Conservation (phyloP, 768 basidiomycete genomes). For the Mycena filopes region DNA sequence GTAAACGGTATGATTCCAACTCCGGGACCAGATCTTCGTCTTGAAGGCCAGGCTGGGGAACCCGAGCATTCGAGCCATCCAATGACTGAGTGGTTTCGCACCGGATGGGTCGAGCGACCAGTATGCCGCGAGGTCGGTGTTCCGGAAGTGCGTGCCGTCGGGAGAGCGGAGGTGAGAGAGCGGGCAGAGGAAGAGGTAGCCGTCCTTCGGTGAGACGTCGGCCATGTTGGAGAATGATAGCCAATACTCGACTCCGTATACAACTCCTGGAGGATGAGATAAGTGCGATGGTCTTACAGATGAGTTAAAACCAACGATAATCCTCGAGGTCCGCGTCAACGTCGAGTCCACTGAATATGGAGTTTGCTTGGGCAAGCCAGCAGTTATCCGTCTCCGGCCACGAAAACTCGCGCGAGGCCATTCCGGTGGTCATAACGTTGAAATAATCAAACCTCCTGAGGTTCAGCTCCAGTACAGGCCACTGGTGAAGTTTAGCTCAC, state of each 20-base stretch:
- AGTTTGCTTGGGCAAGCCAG: slow-evolving; percentile 20
- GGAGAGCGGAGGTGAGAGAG: neutral
- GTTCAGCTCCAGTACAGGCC: neutral
- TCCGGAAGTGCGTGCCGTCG: neutral
- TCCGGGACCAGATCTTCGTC: slow-evolving; percentile 6
- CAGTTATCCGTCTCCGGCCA: neutral
- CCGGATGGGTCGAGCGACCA: slow-evolving; percentile 17
- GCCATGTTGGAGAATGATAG: slow-evolving; percentile 1
- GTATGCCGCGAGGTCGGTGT: slow-evolving; percentile 3
- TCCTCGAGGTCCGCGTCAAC: neutral
- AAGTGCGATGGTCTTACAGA: neutral
- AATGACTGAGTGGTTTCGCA: neutral
- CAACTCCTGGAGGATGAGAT: neutral
- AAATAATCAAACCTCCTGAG: neutral
- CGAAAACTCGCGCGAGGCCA: slow-evolving; percentile 1
- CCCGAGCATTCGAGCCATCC: neutral
- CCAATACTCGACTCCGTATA: neutral
- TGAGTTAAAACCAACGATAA: neutral
- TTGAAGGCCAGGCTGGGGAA: slow-evolving; percentile 3
- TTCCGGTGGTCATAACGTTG: neutral
- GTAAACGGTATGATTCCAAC: slow-evolving; percentile 15
- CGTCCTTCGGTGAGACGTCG: neutral
- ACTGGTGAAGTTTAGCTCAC: neutral
- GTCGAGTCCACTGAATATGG: neutral
- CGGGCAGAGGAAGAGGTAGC: slow-evolving; percentile 17